Evolutionary conservation across 2,329 filamentous ascomycete species (phyloP).

Genomic region (Colletotrichum nymphaeae): DNA sequence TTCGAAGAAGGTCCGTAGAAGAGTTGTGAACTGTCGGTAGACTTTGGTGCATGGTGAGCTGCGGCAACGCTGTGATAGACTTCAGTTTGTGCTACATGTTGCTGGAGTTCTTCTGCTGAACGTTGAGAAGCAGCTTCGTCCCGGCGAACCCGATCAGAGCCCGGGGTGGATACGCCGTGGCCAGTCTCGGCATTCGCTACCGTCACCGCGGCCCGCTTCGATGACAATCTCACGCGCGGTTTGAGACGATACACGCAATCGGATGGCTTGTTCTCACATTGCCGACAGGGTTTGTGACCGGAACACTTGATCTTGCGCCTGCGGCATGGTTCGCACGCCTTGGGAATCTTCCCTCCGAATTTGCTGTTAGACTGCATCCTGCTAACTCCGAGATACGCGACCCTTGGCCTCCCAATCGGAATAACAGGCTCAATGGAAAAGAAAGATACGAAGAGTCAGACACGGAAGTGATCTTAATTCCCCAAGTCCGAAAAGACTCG

Average conservation of each 20-base stretch:
- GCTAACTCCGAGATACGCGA: conserved; percentile 6
- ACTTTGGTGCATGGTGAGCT: conserved; percentile 36
- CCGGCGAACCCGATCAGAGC: background rate
- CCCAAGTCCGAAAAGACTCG: conserved; percentile 20
- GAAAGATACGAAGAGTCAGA: background rate
- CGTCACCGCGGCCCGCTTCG: conserved; percentile 51
- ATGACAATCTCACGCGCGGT: conserved; percentile 22
- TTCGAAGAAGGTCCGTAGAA: conserved; percentile 44
- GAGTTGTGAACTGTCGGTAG: conserved; percentile 41
- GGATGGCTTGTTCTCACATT: conserved; percentile 33
- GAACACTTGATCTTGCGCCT: conserved; percentile 38
- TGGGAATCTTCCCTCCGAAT: conserved; percentile 36
- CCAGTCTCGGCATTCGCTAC: conserved; percentile 45
- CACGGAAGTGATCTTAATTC: conserved; percentile 13
- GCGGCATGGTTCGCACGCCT: conserved; percentile 39
- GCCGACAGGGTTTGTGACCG: conserved; percentile 35
- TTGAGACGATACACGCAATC: conserved; percentile 37
- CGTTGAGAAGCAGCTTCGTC: conserved; percentile 10
- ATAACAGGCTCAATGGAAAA: background rate
- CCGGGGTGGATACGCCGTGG: background rate
- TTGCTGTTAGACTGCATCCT: conserved; percentile 19
- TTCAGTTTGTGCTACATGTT: conserved; percentile 48
- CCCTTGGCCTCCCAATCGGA: background rate
- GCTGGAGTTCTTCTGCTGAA: conserved; percentile 32
- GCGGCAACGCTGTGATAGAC: conserved; percentile 40